These are phyloP conservation scores for Apocynum venetum DNA, from an alignment of 257 asterid genomes.

Conservation along the genomic window DNA sequence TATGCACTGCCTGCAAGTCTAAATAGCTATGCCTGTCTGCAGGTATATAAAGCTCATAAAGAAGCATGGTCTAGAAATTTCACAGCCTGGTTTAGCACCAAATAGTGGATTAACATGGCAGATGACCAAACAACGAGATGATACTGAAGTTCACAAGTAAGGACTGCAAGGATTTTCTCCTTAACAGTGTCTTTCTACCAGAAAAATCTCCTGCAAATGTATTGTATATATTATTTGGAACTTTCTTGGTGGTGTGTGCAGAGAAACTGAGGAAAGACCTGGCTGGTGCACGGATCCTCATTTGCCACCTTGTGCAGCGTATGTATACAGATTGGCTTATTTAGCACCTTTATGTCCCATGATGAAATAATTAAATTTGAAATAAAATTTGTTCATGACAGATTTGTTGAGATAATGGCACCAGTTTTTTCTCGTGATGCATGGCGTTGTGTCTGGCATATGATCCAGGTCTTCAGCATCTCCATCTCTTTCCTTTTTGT, in stretches of 20 bases:
- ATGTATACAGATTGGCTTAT: slow-evolving; percentile 23
- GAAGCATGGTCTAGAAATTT: slow-evolving; percentile 76
- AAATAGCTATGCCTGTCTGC: slow-evolving; percentile 8
- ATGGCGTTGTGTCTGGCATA: slow-evolving; percentile 97
- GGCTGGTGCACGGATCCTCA: slow-evolving; percentile 90
- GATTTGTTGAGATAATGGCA: slow-evolving; percentile 98
- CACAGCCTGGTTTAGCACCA: slow-evolving; percentile 89
- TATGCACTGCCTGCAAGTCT: neutral
- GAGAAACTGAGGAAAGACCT: slow-evolving; percentile 80
- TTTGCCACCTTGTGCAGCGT: slow-evolving; percentile 99
- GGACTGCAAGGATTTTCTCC: neutral
- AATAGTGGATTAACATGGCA: slow-evolving; percentile 87
- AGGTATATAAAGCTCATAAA: slow-evolving; percentile 70
- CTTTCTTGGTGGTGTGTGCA: slow-evolving; percentile 23
- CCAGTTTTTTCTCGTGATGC: slow-evolving; percentile 93
- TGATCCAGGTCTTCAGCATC: slow-evolving; percentile 65
- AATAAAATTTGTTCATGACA: slow-evolving; percentile 22
- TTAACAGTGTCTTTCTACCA: neutral
- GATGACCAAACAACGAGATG: slow-evolving; percentile 73
- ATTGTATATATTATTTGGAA: slow-evolving; percentile 9
- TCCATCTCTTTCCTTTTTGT: slow-evolving; percentile 9
- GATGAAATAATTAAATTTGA: neutral
- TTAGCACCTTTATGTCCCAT: neutral
- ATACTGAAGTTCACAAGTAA: slow-evolving; percentile 88
- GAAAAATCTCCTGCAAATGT: neutral